Evolutionary conservation across 163 green algal species (phyloP), one percentile per base, ranked within the genome.

Genomic region (Scenedesmus sp.): DNA sequence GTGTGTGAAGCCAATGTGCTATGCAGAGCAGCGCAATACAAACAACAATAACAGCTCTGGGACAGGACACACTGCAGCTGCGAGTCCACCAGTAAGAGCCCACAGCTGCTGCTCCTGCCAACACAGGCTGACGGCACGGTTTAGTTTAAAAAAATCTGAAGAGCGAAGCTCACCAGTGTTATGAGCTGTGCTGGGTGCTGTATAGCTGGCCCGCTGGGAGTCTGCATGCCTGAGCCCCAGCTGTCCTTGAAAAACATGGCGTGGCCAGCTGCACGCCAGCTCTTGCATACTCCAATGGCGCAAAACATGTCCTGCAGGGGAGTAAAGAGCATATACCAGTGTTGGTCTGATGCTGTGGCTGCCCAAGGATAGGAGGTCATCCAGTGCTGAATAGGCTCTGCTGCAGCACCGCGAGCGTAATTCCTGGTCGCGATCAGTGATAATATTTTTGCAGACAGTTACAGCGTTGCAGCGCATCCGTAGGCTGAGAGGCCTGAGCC

Each of bases 141-240:
- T 16, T 30, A 30, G 7, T 30, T 7, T 22, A 65, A 65, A 65
- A 3, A 79, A 10, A 86, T 33, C 5, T n/a, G 20, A 26, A 12
- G 37, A 10, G 33, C 26, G 22, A 3, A 4, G 37, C 92, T 76
- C 65, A 94, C 92, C 90, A 94, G 73, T 7, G 44, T 89, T 53
- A 92, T 83, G 13, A 94, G 86, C 82, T 94, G 92, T 3, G 81
- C 68, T 26, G 92, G 92, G 82, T 94, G 92, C 90, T 83, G 49
- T 42, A 94, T 80, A 13, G 82, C 85, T 70, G 42, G 68, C 73
- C 49, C 40, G 24, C n/a, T 49, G 46, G 65, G 30, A 40, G 65
- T 76, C 65, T 76, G 65, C 65, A 40, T 9, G 37, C 65, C 65
- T 22, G 65, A 37, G 12, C 65, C 65, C 89, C 91, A 93, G 35